Conservation (phyloP, 2,329 filamentous ascomycete species). For the Neonectria faginata region DNA sequence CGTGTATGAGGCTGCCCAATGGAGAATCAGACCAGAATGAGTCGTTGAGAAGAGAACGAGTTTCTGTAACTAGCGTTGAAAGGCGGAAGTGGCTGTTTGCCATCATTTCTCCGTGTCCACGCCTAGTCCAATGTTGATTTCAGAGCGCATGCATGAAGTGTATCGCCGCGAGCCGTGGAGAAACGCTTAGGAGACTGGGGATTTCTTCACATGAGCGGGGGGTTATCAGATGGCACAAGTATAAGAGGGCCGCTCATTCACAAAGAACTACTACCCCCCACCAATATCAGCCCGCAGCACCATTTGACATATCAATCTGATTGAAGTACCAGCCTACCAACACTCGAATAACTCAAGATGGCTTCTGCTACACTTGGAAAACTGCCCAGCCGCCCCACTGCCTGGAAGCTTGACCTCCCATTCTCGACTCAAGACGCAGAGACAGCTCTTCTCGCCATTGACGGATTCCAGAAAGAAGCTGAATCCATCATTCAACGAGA, state of each 20-base stretch:
- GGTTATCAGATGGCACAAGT: background rate
- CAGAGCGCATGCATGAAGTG: background rate
- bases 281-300: background rate
- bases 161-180: too few relatives aligned
- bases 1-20: background rate
- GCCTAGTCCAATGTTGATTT: background rate
- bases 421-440: background rate
- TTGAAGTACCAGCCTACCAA: background rate
- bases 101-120: background rate
- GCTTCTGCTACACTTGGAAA: slow-evolving; percentile 4
- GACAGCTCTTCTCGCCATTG: background rate
- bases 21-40: background rate
- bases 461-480: slow-evolving; percentile 9
- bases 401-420: slow-evolving; percentile 32
- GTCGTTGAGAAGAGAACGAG: background rate
- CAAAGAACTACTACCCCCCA: background rate
- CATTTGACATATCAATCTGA: background rate
- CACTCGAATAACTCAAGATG: slow-evolving; percentile 1
- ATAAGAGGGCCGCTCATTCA: background rate
- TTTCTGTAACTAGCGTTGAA: background rate
- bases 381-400: slow-evolving; percentile 11
- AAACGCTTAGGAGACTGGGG: background rate
- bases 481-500: slow-evolving; percentile 2
- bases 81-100: background rate
- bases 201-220: background rate